A percentile compares a stretch with the other conserved stretches of the same genome.
These are phyloP conservation scores for Suhomyces yuchorum DNA, from an alignment of 1,139 yeast species.

Conservation along the genomic window DNA sequence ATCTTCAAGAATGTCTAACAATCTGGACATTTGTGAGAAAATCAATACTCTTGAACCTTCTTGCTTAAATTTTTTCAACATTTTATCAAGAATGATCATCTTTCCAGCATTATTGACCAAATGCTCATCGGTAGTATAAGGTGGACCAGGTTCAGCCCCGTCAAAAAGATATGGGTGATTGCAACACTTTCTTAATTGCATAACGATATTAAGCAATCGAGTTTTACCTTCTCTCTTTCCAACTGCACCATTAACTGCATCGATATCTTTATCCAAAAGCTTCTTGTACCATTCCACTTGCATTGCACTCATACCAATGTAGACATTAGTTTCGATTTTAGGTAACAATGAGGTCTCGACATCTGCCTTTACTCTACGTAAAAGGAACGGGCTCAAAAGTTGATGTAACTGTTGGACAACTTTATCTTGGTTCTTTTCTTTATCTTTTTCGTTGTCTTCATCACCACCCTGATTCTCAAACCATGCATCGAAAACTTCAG, in stretches of 20 bases:
- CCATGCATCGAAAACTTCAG: constrained; percentile 77
- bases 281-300: constrained; percentile 77
- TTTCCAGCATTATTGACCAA: constrained; percentile 71
- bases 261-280: constrained; percentile 74
- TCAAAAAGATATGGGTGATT: constrained; percentile 82
- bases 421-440: constrained; percentile 61
- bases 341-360: constrained; percentile 78
- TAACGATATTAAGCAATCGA: constrained; percentile 71
- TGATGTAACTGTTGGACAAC: constrained; percentile 90
- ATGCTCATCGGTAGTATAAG: constrained; percentile 81
- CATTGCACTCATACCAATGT: constrained; percentile 75
- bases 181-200: constrained; percentile 83
- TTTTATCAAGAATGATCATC: constrained; percentile 68
- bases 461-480: constrained; percentile 44
- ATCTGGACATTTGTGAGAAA: constrained; percentile 80
- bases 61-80: constrained; percentile 59
- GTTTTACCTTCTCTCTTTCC: constrained; percentile 78
- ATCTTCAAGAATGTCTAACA: constrained; percentile 78
- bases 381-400: constrained; percentile 73
- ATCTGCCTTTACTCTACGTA: constrained; percentile 78
- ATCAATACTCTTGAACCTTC: constrained; percentile 78
- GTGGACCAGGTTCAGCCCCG: constrained; percentile 90
- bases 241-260: constrained; percentile 79
- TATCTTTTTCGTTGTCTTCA: constrained; percentile 48
- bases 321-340: constrained; percentile 70